phyloP scores from a whole-genome alignment of 2,329 filamentous ascomycete species.

The Aspergillus novofumigatus region DNA sequence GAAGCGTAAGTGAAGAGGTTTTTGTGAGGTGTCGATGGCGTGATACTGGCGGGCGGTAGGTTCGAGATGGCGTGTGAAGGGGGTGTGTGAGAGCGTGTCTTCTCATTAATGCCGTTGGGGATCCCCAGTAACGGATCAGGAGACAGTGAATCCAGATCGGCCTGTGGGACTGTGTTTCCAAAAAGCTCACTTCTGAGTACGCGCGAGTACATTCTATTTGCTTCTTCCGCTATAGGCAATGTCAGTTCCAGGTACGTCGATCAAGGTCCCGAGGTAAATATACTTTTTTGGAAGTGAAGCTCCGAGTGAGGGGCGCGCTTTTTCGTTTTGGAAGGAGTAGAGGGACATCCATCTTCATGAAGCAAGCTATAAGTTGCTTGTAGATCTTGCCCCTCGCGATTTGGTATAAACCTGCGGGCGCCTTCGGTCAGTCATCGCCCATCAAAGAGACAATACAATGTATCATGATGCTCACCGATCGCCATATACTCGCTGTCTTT shows the following conservation, averaged over 20 bases:
- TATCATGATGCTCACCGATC: slow-evolving; percentile 49
- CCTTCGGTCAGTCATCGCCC: slow-evolving; percentile 7
- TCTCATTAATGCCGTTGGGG: slow-evolving; percentile 55
- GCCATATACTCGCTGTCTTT: slow-evolving; percentile 64
- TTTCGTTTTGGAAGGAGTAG: slow-evolving; percentile 80
- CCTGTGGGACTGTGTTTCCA: slow-evolving; percentile 81
- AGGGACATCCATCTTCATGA: slow-evolving; percentile 88
- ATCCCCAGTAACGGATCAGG: slow-evolving; percentile 49
- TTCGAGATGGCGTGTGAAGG: slow-evolving; percentile 63
- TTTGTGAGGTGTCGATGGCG: slow-evolving; percentile 93
- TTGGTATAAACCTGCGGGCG: slow-evolving; percentile 78
- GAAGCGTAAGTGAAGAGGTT: slow-evolving; percentile 93
- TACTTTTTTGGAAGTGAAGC: slow-evolving; percentile 90
- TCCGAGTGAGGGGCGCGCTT: slow-evolving; percentile 84
- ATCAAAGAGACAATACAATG: slow-evolving; percentile 1
- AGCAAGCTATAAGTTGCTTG: slow-evolving; percentile 89
- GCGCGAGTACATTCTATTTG: neutral
- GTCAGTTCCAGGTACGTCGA: slow-evolving; percentile 10
- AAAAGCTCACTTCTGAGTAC: slow-evolving; percentile 64
- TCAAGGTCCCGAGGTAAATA: slow-evolving; percentile 28
- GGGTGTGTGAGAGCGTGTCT: slow-evolving; percentile 74
- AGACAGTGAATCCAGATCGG: slow-evolving; percentile 60
- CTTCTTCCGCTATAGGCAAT: slow-evolving; percentile 49
- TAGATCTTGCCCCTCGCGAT: slow-evolving; percentile 85
- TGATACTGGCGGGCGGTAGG: slow-evolving; percentile 68